Percentiles rank a stretch among this genome's conserved stretches.
Conservation (phyloP, 129 eudicot genomes). For the Flaveria trinervia region DNA sequence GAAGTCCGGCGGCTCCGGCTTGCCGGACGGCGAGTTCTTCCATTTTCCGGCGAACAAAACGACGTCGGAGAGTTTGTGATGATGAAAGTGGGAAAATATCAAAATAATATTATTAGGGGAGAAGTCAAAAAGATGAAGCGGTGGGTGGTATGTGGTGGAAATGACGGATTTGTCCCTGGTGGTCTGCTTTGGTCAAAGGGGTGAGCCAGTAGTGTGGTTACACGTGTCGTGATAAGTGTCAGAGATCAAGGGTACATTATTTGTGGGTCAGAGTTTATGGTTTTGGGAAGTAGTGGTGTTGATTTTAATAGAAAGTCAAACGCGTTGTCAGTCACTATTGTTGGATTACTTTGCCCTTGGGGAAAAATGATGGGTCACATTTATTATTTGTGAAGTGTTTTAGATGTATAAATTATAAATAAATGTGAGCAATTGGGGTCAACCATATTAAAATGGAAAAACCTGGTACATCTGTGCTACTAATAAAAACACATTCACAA, state of each 20-base stretch:
- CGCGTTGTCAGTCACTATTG: not conserved
- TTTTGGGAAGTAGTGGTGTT: conserved; percentile 19
- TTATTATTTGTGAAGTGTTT: too few relatives aligned
- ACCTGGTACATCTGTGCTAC: too few relatives aligned
- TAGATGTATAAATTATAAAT: too few relatives aligned
- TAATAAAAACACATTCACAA: too few relatives aligned
- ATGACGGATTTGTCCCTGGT: conserved; percentile 24
- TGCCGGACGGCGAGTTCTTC: conserved; percentile 75
- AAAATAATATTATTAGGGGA: conserved; percentile 7
- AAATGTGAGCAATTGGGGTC: too few relatives aligned
- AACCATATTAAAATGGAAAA: too few relatives aligned
- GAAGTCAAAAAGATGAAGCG: conserved; percentile 32
- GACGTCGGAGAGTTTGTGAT: conserved; percentile 23
- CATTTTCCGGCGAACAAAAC: conserved; percentile 25
- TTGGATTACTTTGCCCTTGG: not conserved
- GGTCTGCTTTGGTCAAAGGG: conserved; percentile 16
- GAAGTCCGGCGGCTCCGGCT: conserved; percentile 81
- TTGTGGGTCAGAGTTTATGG: conserved; percentile 12
- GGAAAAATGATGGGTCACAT: too few relatives aligned
- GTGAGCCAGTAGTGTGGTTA: not conserved
- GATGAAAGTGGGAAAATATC: not conserved
- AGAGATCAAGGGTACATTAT: not conserved
- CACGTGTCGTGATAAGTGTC: conserved; percentile 13
- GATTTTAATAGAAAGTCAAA: conserved; percentile 28
- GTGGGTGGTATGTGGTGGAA: conserved; percentile 33